These are phyloP conservation scores for Mycena venus DNA, from an alignment of 768 basidiomycete genomes.

Conservation along the genomic window DNA sequence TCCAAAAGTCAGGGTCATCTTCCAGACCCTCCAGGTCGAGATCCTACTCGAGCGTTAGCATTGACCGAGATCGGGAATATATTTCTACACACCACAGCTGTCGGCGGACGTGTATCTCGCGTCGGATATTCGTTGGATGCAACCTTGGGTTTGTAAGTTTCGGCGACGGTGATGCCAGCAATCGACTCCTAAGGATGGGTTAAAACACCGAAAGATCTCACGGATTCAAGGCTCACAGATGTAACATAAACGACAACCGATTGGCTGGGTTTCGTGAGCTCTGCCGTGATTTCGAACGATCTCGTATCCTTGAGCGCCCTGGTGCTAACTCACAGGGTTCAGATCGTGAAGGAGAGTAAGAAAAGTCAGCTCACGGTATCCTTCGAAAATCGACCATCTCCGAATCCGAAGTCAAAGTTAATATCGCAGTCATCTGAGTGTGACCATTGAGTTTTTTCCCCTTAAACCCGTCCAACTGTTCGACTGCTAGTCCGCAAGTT, in stretches of 20 bases:
- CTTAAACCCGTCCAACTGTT: slow-evolving; percentile 43
- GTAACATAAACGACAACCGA: slow-evolving; percentile 68
- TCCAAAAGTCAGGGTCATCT: slow-evolving; percentile 79
- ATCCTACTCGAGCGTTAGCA: slow-evolving; percentile 58
- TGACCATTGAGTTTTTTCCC: slow-evolving; percentile 60
- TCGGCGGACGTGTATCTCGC: slow-evolving; percentile 77
- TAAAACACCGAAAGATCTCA: slow-evolving; percentile 19
- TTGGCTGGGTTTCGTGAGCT: slow-evolving; percentile 84
- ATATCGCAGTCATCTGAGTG: slow-evolving; percentile 75
- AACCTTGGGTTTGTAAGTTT: slow-evolving; percentile 71
- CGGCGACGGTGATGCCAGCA: slow-evolving; percentile 72
- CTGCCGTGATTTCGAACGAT: slow-evolving; percentile 69
- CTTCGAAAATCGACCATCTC: slow-evolving; percentile 85
- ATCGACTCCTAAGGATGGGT: slow-evolving; percentile 71
- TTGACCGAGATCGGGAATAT: neutral
- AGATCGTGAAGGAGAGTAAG: neutral
- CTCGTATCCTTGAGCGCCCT: slow-evolving; percentile 72
- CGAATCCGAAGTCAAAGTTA: slow-evolving; percentile 82
- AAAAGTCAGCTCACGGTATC: slow-evolving; percentile 66
- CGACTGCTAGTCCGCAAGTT: slow-evolving; percentile 65
- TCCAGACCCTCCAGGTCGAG: slow-evolving; percentile 76
- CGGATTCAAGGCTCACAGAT: slow-evolving; percentile 60
- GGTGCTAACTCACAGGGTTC: slow-evolving; percentile 60
- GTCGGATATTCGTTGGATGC: slow-evolving; percentile 71
- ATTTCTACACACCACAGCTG: slow-evolving; percentile 59